Evolutionary conservation across 768 basidiomycete genomes (phyloP), one percentile per base, ranked within the genome.

Genomic region (Mycena amicta): DNA sequence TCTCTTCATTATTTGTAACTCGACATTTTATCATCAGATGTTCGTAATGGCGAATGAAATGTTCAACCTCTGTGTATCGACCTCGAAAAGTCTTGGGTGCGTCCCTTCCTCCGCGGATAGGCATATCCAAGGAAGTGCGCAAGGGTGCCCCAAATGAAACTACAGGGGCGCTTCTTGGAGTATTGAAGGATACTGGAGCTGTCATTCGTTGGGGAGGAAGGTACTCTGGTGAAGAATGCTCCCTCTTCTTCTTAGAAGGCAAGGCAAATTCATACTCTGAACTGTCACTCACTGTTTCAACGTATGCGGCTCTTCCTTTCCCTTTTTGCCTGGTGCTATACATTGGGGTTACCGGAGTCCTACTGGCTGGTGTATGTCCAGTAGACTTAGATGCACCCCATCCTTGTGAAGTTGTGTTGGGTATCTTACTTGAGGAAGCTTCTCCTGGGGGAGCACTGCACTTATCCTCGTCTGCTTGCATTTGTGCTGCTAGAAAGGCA

Each of bases 51-150:
- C 52, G 29, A 18, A 68, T 27, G 57, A 68, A 68, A 3, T 18
- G 43, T 1, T 59, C 39, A 1, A 68, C 59, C n/a, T 66, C 62
- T 1, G 64, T 40, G 50, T 61, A 52, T 12, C 63, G 57, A 1
- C 67, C 67, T 41, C 53, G 56, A 49, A 68, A 66, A 5, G 47
- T 62, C 53, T 60, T 63, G 13, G 67, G 67, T 1, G 65, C 63
- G 2, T 55, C 54, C 30, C 57, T 62, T 4, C 52, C 23, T 41
- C 62, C 63, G 16, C 49, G 55, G 33, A 66, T 23, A 23, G 66
- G 66, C 33, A 67, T 49, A 26, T 60, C 55, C 11, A 49, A 13
- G 3, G 54, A 37, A 1, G 54, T 55, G 3, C 54, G 54, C 13
- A 55, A 22, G 3, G 53, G 46, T 23, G 54, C 46, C n/a, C 41